phyloP scores from a whole-genome alignment of 2,329 filamentous ascomycete genomes.

The Pseudovirgaria hyperparasitica region DNA sequence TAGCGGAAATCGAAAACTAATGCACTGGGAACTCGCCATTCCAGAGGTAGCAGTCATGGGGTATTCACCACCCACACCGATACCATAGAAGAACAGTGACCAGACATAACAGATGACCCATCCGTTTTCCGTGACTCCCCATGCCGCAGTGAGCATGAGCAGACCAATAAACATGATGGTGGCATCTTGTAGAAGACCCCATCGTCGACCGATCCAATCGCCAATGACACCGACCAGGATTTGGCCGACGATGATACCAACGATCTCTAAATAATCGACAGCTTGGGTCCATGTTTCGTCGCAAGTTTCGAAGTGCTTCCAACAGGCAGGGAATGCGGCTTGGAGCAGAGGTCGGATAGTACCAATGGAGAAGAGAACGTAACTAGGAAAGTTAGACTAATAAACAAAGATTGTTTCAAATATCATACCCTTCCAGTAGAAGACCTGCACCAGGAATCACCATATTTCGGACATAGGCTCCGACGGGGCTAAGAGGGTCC shows the following conservation, averaged over 20 bases:
- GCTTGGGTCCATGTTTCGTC: constrained; percentile 67
- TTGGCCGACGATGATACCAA: constrained; percentile 87
- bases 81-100: constrained; percentile 84
- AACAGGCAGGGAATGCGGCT: constrained; percentile 65
- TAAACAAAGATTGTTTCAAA: too few relatives aligned
- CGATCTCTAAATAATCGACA: constrained; percentile 83
- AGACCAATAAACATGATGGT: constrained; percentile 89
- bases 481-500: constrained; percentile 72
- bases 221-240: constrained; percentile 71
- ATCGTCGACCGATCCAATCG: constrained; percentile 79
- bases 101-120: constrained; percentile 97
- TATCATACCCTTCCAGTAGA: constrained; percentile 67
- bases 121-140: constrained; percentile 75
- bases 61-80: constrained; percentile 71
- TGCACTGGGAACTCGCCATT: too few relatives aligned
- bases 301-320: constrained; percentile 55
- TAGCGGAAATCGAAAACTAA: constrained; percentile 88
- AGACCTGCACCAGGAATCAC: constrained; percentile 87
- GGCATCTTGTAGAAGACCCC: constrained; percentile 92
- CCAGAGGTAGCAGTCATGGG: constrained; percentile 93
- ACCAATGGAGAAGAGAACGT: constrained; percentile 93
- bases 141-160: constrained; percentile 80
- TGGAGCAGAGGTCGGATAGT: constrained; percentile 77
- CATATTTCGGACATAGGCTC: constrained; percentile 81
- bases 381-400: constrained; percentile 35